Evolutionary conservation across 441 rosid species (phyloP), one percentile per base, ranked within the genome.

Genomic region (Adansonia gregorii): DNA sequence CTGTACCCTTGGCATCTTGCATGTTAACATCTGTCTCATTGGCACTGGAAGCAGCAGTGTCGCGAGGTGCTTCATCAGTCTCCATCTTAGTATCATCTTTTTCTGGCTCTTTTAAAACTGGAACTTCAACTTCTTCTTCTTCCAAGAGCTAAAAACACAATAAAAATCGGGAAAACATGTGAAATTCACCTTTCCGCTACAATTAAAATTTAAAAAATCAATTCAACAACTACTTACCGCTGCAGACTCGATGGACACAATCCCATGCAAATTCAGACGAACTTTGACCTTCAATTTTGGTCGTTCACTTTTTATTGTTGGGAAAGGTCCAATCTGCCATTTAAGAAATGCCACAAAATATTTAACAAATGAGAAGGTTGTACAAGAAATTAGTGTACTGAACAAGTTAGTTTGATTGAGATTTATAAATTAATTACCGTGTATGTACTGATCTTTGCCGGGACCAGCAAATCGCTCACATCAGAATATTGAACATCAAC

Each of bases 241-340:
- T 51, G 99, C 99, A 0, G 98, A 92, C 65, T 94, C 98, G 72
- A 94, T 73, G 15, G 97, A 89, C 61, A 92, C 94, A 51, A 92
- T 83, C 24, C 99, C 99, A 78, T 96, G 98, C 81, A 94, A 67
- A 84, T 90, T 94, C 79, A 96, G 65, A 48, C 97, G 93, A 76
- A 79, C 96, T 83, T 94, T 96, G 68, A 90, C 96, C 83, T 96
- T 96, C 81, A 96, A 87, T 78, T 96, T 96, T 60, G 95, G 93
- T 46, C 91, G 82, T 59, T 95, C 96, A 76, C 85, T 87, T 79
- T 86, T 88, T 19, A 88, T 72, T 67, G 92, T 87, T 76, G 92
- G 98, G 87, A 96, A 94, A 74, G 99, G 99, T 76, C 99, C 99
- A 69, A 96, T 91, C 99, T 96, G 87, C 80, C 75, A 59, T 78